Percentiles rank a stretch among this genome's conserved stretches.
phyloP scores from a whole-genome alignment of 306 rosid species.

The Alnus glutinosa region DNA sequence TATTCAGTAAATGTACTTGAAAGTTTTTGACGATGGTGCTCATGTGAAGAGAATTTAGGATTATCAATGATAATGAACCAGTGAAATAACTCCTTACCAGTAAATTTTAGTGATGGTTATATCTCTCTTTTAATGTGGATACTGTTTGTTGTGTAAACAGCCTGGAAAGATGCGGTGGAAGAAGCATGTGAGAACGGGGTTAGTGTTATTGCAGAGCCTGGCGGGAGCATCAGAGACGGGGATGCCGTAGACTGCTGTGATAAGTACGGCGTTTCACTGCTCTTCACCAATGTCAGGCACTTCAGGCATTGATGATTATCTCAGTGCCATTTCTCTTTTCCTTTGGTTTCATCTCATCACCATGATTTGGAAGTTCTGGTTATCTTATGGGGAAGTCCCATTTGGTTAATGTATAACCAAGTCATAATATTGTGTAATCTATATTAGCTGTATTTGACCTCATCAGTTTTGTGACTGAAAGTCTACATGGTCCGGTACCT shows the following conservation, averaged over 20 bases:
- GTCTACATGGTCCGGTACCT: not conserved
- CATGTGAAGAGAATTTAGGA: not conserved
- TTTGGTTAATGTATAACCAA: not conserved
- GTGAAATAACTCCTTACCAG: no score
- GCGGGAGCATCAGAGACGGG: conserved; percentile 82
- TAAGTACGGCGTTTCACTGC: conserved; percentile 78
- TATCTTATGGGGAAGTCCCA: not conserved
- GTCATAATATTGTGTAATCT: not conserved
- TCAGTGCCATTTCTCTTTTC: not conserved
- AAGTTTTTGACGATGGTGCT: not conserved
- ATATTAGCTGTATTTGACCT: not conserved
- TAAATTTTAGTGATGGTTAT: not conserved
- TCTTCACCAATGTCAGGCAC: conserved; percentile 88
- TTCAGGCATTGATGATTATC: conserved; percentile 58
- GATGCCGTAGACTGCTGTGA: conserved; percentile 91
- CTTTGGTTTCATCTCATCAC: not conserved
- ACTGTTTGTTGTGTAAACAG: conserved; percentile 31
- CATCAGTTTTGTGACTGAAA: not conserved
- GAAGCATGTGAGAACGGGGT: conserved; percentile 85
- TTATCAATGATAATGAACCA: not conserved
- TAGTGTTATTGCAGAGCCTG: conserved; percentile 78
- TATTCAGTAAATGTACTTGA: not conserved
- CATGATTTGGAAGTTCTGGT: not conserved
- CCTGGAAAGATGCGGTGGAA: conserved; percentile 97
- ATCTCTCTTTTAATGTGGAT: no score